Evolutionary conservation across 2,329 filamentous ascomycete species (phyloP), one percentile per base, ranked within the genome.

Genomic region (Didymellaceae sp.): DNA sequence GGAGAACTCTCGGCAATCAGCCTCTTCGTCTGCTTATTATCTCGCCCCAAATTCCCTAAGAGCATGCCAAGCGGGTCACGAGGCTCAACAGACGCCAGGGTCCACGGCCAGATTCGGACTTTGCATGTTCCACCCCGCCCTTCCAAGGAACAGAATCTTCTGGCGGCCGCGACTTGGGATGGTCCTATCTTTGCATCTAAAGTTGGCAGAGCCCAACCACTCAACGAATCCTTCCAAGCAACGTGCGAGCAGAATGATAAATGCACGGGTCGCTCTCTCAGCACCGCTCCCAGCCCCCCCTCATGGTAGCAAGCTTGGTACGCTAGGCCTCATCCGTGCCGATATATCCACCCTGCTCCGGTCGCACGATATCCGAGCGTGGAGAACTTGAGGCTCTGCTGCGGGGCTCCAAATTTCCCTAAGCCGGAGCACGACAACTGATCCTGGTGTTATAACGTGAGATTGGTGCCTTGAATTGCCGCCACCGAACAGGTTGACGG

Each of bases 51-150:
- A 45, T 46, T 38, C 26, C 56, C 55, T 59, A 47, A 28, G 33
- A 58, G 20, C 26, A 21, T 30, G 61, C 61, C 59, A 52, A 62
- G 62, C 24, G 45, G 48, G 56, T 64, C 61, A 65, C 58, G 61
- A 54, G 59, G 54, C 58, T 54, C 58, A 62, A 58, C 61, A 59
- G 58, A 21, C 41, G 33, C 5, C 33, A 37, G 41, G 45, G 30
- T 42, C 35, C 32, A 24, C 37, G 41, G 41, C 35, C 41, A 39
- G 30, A 34, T 17, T 18, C 34, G 40, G 40, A 17, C 21, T 31
- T 24, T 8, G 14, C 7, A n/a, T n/a, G n/a, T n/a, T n/a, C 38
- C 20, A 22, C 26, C 26, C 25, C 44, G 28, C 11, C 10, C 22
- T 44, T 13, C 34, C 44, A 49, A 44, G 50, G 28, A 18, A 39